Conservation (phyloP, 352 stramenopile species). For the Pythium dissimile region DNA sequence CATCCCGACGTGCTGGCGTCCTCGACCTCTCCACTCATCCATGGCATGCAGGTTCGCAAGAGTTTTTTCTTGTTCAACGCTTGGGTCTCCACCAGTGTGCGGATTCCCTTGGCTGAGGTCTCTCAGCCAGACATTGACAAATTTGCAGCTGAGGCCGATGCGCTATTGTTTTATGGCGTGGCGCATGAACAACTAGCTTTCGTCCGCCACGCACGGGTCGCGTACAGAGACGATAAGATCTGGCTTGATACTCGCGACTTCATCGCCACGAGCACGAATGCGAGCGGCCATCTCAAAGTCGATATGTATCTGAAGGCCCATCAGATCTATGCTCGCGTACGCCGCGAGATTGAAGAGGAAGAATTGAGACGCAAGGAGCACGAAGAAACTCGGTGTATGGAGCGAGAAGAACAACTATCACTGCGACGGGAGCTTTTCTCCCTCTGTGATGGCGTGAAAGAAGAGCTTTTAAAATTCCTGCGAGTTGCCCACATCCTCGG, state of each 20-base stretch:
- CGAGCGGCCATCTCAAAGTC: conserved; percentile 9
- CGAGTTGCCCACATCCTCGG: too few relatives aligned
- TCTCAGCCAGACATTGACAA: conserved; percentile 13
- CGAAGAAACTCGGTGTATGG: conserved; percentile 11
- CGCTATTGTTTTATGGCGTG: conserved; percentile 37
- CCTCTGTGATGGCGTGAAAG: neutral
- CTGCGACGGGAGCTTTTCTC: neutral
- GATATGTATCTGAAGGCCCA: conserved; percentile 19
- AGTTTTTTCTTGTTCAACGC: conserved; percentile 51
- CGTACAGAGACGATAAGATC: conserved; percentile 12
- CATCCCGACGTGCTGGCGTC: conserved; percentile 42
- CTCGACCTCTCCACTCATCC: conserved; percentile 34
- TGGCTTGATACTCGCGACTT: conserved; percentile 16
- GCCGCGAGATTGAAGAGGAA: conserved; percentile 16
- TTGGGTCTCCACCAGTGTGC: conserved; percentile 43
- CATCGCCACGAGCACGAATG: conserved; percentile 1
- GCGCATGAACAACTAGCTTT: conserved; percentile 60
- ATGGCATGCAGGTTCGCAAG: conserved; percentile 40
- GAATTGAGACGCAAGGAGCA: conserved; percentile 5
- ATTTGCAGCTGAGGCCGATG: conserved; percentile 29
- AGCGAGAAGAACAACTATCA: conserved; percentile 13
- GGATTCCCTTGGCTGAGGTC: conserved; percentile 35
- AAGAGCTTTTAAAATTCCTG: conserved; percentile 5
- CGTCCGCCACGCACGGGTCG: conserved; percentile 16
- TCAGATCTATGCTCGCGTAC: conserved; percentile 16